Evolutionary conservation across 2,329 filamentous ascomycete species (phyloP), one percentile per base, ranked within the genome.

Genomic region (Cytospora piceae): DNA sequence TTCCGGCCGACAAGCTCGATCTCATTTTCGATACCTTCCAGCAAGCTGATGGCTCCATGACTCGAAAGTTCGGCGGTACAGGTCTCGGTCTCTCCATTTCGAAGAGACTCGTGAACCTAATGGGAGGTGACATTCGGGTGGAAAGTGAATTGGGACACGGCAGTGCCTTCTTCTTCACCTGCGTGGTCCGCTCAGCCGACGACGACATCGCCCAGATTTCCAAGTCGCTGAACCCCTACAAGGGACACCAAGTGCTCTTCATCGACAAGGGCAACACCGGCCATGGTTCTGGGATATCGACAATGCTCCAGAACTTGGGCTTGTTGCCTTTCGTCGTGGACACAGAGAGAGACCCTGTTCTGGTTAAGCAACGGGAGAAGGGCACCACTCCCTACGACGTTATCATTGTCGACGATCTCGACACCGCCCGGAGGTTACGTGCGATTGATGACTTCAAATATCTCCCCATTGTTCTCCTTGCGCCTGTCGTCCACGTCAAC

Each of bases 21-120:
- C 83, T 98, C 70, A 98, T 99, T 75, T 98, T 99, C 78, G 95
- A 98, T 79, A 98, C 94, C 0, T 98, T 98, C 87, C 94, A 97
- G 77, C 95, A 98, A 80, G 95, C 95, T 24, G 95, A 98, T 76
- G 94, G 94, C 46, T 97, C 94, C 39, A 98, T 96, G 77, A 98
- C 94, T 1, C 87, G 94, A 72, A 95, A 96, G 76, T 98, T 98
- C 76, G 94, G 94, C 72, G 94, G 94, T 72, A 98, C 95, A 8
- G 94, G 94, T 71, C 86, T 98, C 12, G 94, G 94, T 71, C 80
- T 98, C 31, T 97, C 94, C 20, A 98, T 98, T 74, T 98, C 94
- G 32, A 96, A 96, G 81, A 88, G 94, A 71, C 85, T 98, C 34
- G 94, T 98, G 63, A 97, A 94, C 71, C 85, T 98, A 66, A 98